Evolutionary conservation across 306 rosid species (phyloP).

Genomic region (Quercus engelmannii): DNA sequence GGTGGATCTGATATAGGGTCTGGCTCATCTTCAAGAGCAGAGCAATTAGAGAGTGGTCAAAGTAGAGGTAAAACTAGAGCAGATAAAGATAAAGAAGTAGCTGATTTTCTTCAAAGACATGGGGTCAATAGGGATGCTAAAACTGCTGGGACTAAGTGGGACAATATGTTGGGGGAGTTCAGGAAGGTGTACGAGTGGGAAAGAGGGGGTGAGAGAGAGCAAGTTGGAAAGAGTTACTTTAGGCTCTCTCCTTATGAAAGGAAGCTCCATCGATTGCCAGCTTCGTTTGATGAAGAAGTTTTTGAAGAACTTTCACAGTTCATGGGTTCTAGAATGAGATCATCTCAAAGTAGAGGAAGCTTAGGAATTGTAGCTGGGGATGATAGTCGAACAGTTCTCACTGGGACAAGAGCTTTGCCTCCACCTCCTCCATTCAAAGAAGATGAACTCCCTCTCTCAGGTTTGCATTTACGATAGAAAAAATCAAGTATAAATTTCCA

Average conservation of each 20-base stretch:
- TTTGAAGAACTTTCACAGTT: constrained; percentile 90
- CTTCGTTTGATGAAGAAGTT: constrained; percentile 95
- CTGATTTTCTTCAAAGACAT: constrained; percentile 67
- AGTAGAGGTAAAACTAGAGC: constrained; percentile 77
- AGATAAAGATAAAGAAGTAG: constrained; percentile 86
- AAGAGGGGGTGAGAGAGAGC: constrained; percentile 82
- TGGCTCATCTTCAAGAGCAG: constrained; percentile 39
- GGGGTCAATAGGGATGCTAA: constrained; percentile 81
- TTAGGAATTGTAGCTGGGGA: constrained; percentile 38
- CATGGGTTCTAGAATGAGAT: constrained; percentile 81
- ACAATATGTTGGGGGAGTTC: constrained; percentile 94
- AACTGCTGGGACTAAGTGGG: constrained; percentile 97
- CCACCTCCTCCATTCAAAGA: constrained; percentile 63
- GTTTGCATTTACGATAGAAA: constrained; percentile 24
- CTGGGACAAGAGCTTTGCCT: constrained; percentile 37
- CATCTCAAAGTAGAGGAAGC: constrained; percentile 44
- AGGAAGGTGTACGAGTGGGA: constrained; percentile 98
- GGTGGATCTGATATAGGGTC: constrained; percentile 30
- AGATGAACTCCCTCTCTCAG: constrained; percentile 57
- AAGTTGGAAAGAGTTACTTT: constrained; percentile 84
- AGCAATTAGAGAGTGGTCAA: constrained; percentile 31
- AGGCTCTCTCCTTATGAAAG: constrained; percentile 96
- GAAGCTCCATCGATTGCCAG: constrained; percentile 84
- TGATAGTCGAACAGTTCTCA: constrained; percentile 26
- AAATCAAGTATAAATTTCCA: neutral